A percentile compares a stretch with the other conserved stretches of the same genome.
These are phyloP conservation scores for Saccharomycopsis oosterbeekiorum DNA, from an alignment of 805 yeast species.

Conservation along the genomic window DNA sequence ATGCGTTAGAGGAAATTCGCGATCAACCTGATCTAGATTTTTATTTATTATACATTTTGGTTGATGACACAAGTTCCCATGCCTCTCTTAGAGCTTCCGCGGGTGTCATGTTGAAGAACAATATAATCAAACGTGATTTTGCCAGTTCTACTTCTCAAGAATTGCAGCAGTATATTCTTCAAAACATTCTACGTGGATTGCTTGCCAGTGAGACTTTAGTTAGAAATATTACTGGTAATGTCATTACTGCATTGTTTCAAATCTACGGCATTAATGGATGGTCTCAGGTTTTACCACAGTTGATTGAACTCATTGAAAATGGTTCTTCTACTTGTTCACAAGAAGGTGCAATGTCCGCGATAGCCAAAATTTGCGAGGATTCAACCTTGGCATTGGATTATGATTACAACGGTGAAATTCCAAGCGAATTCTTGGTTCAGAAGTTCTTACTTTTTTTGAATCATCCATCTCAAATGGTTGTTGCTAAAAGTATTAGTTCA, in stretches of 20 bases:
- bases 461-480: conserved; percentile 37
- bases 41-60: conserved; percentile 63
- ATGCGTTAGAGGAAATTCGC: conserved; percentile 61
- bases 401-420: conserved; percentile 55
- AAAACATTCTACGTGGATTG: conserved; percentile 37
- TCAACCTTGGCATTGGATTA: conserved; percentile 54
- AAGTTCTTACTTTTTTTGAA: conserved; percentile 45
- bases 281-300: conserved; percentile 65
- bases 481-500: conserved; percentile 58
- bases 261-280: conserved; percentile 56
- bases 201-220: conserved; percentile 48
- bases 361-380: conserved; percentile 88
- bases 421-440: conserved; percentile 59
- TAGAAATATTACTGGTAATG: conserved; percentile 84
- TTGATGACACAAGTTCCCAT: conserved; percentile 39
- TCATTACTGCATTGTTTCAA: conserved; percentile 71
- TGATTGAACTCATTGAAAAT: conserved; percentile 49
- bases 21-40: conserved; percentile 69
- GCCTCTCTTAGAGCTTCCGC: conserved; percentile 74
- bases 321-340: conserved; percentile 35
- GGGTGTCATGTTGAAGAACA: conserved; percentile 77
- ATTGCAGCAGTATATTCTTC: conserved; percentile 27
- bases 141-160: conserved; percentile 23
- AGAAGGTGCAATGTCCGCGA: conserved; percentile 73
- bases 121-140: conserved; percentile 34